Conservation (phyloP, 768 basidiomycete genomes). For the Rhizopogon vesiculosus region DNA sequence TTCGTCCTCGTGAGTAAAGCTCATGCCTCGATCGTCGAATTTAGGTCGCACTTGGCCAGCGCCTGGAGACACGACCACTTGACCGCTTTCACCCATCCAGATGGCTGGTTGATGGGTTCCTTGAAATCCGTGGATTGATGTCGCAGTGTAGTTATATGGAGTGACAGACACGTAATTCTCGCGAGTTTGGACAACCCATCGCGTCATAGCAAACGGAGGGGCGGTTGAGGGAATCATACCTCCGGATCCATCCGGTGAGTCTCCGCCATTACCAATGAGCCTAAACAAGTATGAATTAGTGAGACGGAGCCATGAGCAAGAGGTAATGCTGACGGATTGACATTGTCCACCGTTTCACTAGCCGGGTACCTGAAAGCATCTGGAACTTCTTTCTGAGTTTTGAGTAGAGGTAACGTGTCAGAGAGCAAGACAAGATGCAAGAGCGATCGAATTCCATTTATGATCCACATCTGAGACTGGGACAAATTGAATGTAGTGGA, state of each 20-base stretch:
- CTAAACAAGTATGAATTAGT: conserved; percentile 17
- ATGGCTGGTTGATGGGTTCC: conserved; percentile 84
- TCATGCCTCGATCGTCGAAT: conserved; percentile 58
- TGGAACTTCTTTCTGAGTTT: conserved; percentile 4
- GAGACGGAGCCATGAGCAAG: background rate
- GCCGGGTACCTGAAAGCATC: conserved; percentile 17
- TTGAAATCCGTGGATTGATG: conserved; percentile 65
- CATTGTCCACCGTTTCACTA: conserved; percentile 38
- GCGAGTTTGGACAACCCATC: conserved; percentile 81
- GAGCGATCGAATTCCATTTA: conserved; percentile 7
- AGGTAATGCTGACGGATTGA: conserved; percentile 36
- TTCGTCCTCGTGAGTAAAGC: conserved; percentile 49
- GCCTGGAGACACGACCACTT: conserved; percentile 58
- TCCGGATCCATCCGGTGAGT: conserved; percentile 64
- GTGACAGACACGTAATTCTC: conserved; percentile 71
- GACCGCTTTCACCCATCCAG: conserved; percentile 83
- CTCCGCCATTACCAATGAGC: conserved; percentile 70
- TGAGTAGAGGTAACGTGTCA: conserved; percentile 8
- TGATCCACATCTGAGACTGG: conserved; percentile 1
- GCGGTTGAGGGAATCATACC: conserved; percentile 77
- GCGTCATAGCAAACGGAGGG: conserved; percentile 82
- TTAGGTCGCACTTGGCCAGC: conserved; percentile 41
- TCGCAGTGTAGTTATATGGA: conserved; percentile 64
- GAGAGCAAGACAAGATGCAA: conserved; percentile 11
- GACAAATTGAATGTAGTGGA: no score